Evolutionary conservation across 495 filamentous ascomycete species (phyloP).

Genomic region (Amorphotheca resinae): DNA sequence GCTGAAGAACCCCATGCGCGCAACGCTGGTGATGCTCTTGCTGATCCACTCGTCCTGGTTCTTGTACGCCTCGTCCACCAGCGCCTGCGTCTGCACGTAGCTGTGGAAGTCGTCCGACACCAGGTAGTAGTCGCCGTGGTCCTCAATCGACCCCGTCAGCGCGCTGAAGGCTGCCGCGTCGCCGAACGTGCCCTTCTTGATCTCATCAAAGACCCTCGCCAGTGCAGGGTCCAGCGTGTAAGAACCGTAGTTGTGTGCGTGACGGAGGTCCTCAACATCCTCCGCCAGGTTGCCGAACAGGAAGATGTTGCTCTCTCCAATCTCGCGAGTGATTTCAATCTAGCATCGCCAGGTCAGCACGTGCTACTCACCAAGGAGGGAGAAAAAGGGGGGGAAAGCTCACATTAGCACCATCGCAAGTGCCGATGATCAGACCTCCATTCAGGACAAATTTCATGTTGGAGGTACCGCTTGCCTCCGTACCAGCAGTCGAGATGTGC

Average conservation of each 20-base stretch:
- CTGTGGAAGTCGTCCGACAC: conserved; percentile 94
- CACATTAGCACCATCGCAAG: conserved; percentile 95
- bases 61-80: conserved; percentile 83
- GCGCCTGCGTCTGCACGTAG: conserved; percentile 76
- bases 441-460: conserved; percentile 99
- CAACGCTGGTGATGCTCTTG: conserved; percentile 78
- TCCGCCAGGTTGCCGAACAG: conserved; percentile 94
- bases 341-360: conserved; percentile 23
- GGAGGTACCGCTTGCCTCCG: conserved; percentile 55
- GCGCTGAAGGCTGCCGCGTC: conserved; percentile 61
- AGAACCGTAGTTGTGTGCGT: conserved; percentile 71
- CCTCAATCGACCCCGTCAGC: conserved; percentile 67
- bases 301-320: conserved; percentile 94
- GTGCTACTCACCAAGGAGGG: neutral
- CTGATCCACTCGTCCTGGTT: conserved; percentile 85
- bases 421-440: conserved; percentile 92
- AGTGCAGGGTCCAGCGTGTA: conserved; percentile 69
- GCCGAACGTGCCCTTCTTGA: conserved; percentile 67
- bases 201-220: conserved; percentile 66
- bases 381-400: conserved; percentile 31
- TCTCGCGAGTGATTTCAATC: conserved; percentile 97
- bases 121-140: conserved; percentile 94
- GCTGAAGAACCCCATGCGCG: conserved; percentile 94
- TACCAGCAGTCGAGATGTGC: conserved; percentile 96
- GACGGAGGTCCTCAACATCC: conserved; percentile 91